Evolutionary conservation across 1,284 basidiomycete genomes (phyloP).

Genomic region (Cutaneotrichosporon cavernicola): DNA sequence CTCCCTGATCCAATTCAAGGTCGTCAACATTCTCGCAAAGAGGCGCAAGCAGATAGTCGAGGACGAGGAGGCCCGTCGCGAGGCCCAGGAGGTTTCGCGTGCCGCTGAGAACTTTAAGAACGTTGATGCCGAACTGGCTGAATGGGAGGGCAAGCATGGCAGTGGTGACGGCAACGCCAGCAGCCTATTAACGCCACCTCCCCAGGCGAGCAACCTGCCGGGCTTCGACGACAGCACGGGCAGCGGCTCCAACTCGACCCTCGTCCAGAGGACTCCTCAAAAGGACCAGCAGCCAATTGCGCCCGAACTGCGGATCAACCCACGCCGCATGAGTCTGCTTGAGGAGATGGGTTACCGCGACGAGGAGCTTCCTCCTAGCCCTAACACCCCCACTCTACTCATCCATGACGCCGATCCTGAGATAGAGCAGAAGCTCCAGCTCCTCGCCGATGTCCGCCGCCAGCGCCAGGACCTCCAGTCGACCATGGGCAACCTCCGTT

Average conservation of each 20-base stretch:
- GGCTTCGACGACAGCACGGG: conserved; percentile 19
- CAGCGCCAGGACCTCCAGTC: conserved; percentile 43
- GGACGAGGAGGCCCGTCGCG: conserved; percentile 68
- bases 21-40: conserved; percentile 72
- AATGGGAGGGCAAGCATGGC: conserved; percentile 85
- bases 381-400: not conserved
- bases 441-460: conserved; percentile 48
- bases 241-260: conserved; percentile 16
- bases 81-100: conserved; percentile 70
- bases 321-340: conserved; percentile 24
- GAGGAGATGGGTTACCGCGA: conserved; percentile 20
- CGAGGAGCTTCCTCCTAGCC: not conserved
- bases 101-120: conserved; percentile 70
- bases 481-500: conserved; percentile 41
- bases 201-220: conserved; percentile 22
- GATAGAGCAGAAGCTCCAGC: conserved; percentile 39
- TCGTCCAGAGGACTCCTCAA: not conserved
- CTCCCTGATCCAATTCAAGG: conserved; percentile 81
- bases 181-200: not conserved
- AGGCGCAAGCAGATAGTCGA: conserved; percentile 72
- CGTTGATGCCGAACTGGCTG: conserved; percentile 68
- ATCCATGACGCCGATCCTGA: conserved; percentile 30
- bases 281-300: not conserved
- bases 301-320: not conserved
- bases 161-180: conserved; percentile 5